Base-by-base conservation (phyloP, 2,329 filamentous ascomycete genomes). In the Xylariaceae sp. region DNA sequence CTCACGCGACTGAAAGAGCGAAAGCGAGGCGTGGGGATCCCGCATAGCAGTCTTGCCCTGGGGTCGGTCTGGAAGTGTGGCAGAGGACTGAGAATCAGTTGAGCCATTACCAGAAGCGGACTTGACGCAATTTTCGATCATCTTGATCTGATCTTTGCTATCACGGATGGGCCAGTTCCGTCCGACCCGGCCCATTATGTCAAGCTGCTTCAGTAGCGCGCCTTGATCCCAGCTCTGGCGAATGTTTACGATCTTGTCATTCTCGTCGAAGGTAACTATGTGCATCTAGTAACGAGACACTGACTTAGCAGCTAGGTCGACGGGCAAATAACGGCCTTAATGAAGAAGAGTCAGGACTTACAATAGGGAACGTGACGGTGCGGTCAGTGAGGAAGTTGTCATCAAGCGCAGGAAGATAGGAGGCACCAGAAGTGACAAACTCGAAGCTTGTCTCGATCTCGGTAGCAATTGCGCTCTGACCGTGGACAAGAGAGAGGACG, bases 81-180 rank as follows among this genome's bases (percentile, higher is more conserved):
- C 72, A 47, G 75, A 69, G 60, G 67, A 69, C 53, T 73, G 71
- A 42, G 73, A 67, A 6, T 69, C 66, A 17, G 71, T 69, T 48
- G 61, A 10, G 47, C 13, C 55, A 10, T 69, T 66, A 59, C 71
- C 74, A 59, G 76, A 77, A n/a, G 76, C 73, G 45, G 76, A 74
- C 67, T 82, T 82, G 68, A 84, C 76, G 64, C 81, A 87, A 53
- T 78, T 80, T 64, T 82, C 79, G 68, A 96, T 90, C 69, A 96
- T 78, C 69, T 85, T 87, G 67, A 88, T 81, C 77, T 97, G 92
- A 56, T 96, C 92, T 69, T 85, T 85, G 71, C 88, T 89, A 72
- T 96, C 92, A 67, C 86, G 85, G 71, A 99, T 95, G 57, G 94
- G 94, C 94, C 94, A 99, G 76, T 94, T 96, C 73, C 88, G 89